Evolutionary conservation across 805 yeast genomes (phyloP), one percentile per base, ranked within the genome.

Genomic region (Vanderwaltozyma yarrowii): DNA sequence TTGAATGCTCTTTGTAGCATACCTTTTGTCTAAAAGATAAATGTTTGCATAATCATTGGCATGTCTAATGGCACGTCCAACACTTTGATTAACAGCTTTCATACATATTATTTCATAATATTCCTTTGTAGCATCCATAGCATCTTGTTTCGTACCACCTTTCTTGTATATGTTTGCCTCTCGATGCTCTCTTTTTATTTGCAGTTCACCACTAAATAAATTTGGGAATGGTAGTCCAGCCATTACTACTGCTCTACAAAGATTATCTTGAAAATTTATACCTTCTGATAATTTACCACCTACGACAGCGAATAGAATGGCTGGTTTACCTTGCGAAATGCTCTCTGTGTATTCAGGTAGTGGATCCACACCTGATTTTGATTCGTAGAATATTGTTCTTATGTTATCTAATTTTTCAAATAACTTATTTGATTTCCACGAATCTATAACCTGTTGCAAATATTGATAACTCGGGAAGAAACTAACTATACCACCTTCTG

Each of bases 231-330:
- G 96, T 29, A 89, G 56, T 0, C 96, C 97, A 11, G 85, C 66
- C 81, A 89, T 80, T 2, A 84, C 64, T 0, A 89, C 88, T 0
- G 84, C 87, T 41, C 96, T 66, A 1, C 95, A 95, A n/a, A 89
- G 61, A 29, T 80, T 76, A 51, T 87, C 89, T 10, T 88, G 74
- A 56, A 89, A 88, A 54, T 88, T 88, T 31, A 88, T 89, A 5
- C 97, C 97, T 58, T 88, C 97, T 0, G 95, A 84, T 62, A 88
- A 67, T 51, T 80, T 80, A 0, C 96, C 97, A 2, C 96, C 96
- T 13, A 89, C 94, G 1, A 89, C 95, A 0, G 95, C 77, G 21
- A 89, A 64, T 4, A 88, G 57, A 2, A 82, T 48, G 0, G 94
- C 88, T 1, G 92, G 89, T 4, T 52, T 45, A 2, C 51, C 45